These are phyloP conservation scores for Rhizophagus clarus DNA, from an alignment of 192 early-diverging fungal species.

Conservation along the genomic window DNA sequence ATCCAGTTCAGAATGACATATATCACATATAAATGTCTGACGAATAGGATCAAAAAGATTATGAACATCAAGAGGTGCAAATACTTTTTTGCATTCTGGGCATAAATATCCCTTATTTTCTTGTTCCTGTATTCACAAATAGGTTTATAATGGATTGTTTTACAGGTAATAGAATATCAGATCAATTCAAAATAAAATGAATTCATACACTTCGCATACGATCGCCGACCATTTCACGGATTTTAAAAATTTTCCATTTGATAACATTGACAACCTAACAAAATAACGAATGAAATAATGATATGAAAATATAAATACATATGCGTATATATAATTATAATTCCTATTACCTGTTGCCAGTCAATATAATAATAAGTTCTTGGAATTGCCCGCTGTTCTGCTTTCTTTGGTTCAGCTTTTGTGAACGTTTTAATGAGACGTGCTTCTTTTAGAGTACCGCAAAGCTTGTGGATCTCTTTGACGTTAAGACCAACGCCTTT, in stretches of 20 bases:
- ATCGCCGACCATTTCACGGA: conserved; percentile 62
- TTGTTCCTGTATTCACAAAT: conserved; percentile 47
- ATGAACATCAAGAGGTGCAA: conserved; percentile 62
- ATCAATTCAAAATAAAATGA: not conserved
- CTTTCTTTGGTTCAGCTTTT: conserved; percentile 57
- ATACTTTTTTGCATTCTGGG: conserved; percentile 58
- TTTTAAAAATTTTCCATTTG: conserved; percentile 89
- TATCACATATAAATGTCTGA: conserved; percentile 61
- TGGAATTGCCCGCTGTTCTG: conserved; percentile 55
- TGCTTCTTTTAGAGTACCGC: conserved; percentile 76
- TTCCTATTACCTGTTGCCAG: conserved; percentile 63
- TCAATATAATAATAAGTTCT: conserved; percentile 87
- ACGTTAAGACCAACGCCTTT: conserved; percentile 61
- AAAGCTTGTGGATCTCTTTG: conserved; percentile 77
- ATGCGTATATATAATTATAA: too few relatives aligned
- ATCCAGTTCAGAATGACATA: conserved; percentile 55
- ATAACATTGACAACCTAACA: conserved; percentile 81
- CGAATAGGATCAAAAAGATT: conserved; percentile 47
- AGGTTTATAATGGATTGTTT: not conserved
- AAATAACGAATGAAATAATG: not conserved
- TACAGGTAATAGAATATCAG: not conserved
- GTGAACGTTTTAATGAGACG: conserved; percentile 72
- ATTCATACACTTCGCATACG: conserved; percentile 55
- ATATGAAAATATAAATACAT: not conserved
- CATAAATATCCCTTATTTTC: conserved; percentile 74